phyloP scores from a whole-genome alignment of 768 basidiomycete species.

The Xerocomellus amylosporus region DNA sequence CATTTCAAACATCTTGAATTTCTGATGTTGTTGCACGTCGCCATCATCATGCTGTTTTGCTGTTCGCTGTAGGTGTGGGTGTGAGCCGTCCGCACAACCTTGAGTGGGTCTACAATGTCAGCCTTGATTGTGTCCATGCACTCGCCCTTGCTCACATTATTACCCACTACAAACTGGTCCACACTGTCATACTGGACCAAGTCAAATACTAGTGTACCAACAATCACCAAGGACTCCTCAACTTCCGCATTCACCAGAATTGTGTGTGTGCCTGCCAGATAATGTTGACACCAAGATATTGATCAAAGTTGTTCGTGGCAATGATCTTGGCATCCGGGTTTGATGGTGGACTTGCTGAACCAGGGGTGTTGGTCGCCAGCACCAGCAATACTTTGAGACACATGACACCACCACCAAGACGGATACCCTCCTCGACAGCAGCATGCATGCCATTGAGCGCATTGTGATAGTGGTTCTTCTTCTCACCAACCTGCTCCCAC shows the following conservation, averaged over 20 bases:
- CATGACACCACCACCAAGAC: constrained; percentile 93
- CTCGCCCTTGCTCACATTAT: constrained; percentile 89
- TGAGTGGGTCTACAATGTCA: constrained; percentile 94
- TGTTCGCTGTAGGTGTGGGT: no score
- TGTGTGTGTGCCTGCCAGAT: constrained; percentile 84
- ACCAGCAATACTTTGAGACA: constrained; percentile 79
- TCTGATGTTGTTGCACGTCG: constrained; percentile 44
- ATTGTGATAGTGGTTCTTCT: constrained; percentile 98
- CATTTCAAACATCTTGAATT: constrained; percentile 50
- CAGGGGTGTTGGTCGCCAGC: constrained; percentile 54
- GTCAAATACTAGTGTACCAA: constrained; percentile 85
- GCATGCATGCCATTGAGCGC: constrained; percentile 98
- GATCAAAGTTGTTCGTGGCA: constrained; percentile 90
- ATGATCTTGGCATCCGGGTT: constrained; percentile 64
- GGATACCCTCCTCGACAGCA: constrained; percentile 97
- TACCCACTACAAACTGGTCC: constrained; percentile 84
- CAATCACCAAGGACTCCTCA: constrained; percentile 90
- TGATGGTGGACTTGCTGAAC: constrained; percentile 44
- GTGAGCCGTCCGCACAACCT: constrained; percentile 87
- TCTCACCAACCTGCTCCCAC: constrained; percentile 92
- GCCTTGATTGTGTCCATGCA: constrained; percentile 92
- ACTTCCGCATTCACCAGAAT: constrained; percentile 95
- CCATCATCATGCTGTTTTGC: constrained; percentile 5
- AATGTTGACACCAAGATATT: constrained; percentile 92
- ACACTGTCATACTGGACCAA: constrained; percentile 61